Percentiles rank a stretch among this genome's conserved stretches.
These are phyloP conservation scores for Penicillium pancosmium DNA, from an alignment of 495 filamentous ascomycete genomes.

Conservation along the genomic window DNA sequence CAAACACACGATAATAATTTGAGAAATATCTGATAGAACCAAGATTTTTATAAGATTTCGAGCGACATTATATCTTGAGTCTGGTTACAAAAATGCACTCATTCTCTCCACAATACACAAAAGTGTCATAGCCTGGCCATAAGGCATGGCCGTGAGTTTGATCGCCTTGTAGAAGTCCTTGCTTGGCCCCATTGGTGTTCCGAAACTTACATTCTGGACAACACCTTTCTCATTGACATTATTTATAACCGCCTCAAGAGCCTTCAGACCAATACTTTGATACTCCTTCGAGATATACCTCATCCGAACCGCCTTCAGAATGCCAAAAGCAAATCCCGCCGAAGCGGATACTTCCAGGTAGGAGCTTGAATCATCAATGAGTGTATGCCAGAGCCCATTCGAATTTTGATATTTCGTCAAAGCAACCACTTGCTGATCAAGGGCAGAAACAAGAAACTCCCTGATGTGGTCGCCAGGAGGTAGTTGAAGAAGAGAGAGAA, in stretches of 20 bases:
- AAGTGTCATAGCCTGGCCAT: constrained; percentile 60
- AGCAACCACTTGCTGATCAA: constrained; percentile 57
- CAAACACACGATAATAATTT: too few species aligned
- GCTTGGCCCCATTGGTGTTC: constrained; percentile 61
- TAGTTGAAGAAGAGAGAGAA: constrained; percentile 59
- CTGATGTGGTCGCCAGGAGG: constrained; percentile 50
- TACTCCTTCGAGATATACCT: constrained; percentile 52
- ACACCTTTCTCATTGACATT: constrained; percentile 58
- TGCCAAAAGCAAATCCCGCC: constrained; percentile 61
- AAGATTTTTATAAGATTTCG: too few species aligned
- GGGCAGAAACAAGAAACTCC: constrained; percentile 50
- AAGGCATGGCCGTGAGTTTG: constrained; percentile 64
- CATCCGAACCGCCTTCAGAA: constrained; percentile 49
- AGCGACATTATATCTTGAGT: too few species aligned
- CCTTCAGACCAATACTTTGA: constrained; percentile 48
- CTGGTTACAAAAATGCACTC: background rate
- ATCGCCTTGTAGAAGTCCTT: constrained; percentile 64
- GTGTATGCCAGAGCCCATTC: constrained; percentile 59
- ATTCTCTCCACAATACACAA: constrained; percentile 5
- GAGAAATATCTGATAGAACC: too few species aligned
- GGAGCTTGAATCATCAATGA: constrained; percentile 57
- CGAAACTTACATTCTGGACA: constrained; percentile 61
- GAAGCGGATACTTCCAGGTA: constrained; percentile 66
- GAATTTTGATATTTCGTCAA: constrained; percentile 49
- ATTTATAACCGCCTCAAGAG: constrained; percentile 54